Percentiles rank a stretch among this genome's conserved stretches.
Evolutionary conservation across 331 rosid genomes (phyloP).

Genomic region (Erythrophleum ivorense): DNA sequence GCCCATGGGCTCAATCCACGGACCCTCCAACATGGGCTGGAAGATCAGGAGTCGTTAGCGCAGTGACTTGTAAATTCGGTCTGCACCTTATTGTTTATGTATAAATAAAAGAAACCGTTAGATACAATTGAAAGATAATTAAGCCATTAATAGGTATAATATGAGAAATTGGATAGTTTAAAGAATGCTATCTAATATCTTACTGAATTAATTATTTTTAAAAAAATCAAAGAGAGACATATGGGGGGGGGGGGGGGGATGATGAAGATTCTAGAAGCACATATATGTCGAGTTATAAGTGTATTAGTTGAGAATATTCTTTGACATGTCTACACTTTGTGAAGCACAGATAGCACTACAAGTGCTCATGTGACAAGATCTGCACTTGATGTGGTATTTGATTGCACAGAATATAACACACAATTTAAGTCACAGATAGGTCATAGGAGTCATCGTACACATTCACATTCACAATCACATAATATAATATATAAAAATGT

Average conservation of each 20-base stretch:
- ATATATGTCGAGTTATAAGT: background rate
- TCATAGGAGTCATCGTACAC: slow-evolving; percentile 30
- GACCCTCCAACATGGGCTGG: background rate
- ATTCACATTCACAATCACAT: background rate
- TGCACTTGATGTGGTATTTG: slow-evolving; percentile 38
- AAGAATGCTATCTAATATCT: too few relatives aligned
- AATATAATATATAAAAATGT: background rate
- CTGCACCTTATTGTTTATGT: background rate
- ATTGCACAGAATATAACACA: background rate
- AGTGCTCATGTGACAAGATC: slow-evolving; percentile 29
- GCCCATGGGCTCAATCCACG: background rate
- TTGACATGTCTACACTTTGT: slow-evolving; percentile 36
- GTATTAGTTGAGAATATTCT: background rate
- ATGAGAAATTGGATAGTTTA: too few relatives aligned
- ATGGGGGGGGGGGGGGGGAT: background rate
- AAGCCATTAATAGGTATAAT: too few relatives aligned
- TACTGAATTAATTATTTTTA: too few relatives aligned
- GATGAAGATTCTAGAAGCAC: background rate
- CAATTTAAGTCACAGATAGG: background rate
- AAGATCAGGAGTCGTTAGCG: too few relatives aligned
- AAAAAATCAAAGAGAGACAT: background rate
- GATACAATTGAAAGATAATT: too few relatives aligned
- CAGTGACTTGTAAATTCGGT: background rate
- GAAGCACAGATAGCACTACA: slow-evolving; percentile 26
- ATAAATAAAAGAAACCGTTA: too few relatives aligned